Base-by-base conservation (phyloP, 2,329 filamentous ascomycete genomes). In the Venturia pyrina region DNA sequence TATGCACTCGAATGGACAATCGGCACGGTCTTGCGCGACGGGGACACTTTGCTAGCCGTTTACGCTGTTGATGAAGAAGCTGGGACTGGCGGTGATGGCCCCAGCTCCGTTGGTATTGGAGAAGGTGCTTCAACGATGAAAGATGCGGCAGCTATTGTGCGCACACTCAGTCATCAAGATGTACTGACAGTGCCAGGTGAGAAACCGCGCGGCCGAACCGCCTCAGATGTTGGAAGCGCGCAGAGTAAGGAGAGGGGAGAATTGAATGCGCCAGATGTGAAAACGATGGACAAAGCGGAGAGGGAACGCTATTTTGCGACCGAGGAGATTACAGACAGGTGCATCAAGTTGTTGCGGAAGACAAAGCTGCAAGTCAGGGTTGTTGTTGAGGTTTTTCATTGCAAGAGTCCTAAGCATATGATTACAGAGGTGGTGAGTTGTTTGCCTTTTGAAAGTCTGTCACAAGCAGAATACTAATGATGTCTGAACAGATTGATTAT, bases 1-100 rank as follows among this genome's bases (percentile, higher is more conserved):
- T 96, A 98, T 75, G 95, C 95, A 1, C 82, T 99, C 41, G 95
- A 99, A 75, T 99, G 95, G 95, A 95, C 93, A 0, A 93, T 99
- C 66, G 95, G 95, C 8, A 98, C 93, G 0, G 92, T 98, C 6
- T 81, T 99, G 40, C 86, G 95, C 62, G 93, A 98, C 71, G 95
- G 95, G 8, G 95, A 99, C 74, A 98, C 93, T 0, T 82, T 99
- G 44, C 87, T 97, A 68, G 92, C 91, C 2, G 91, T 98, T 59
- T 96, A 96, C 78, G 96, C 93, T 66, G 88, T 96, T 32, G 92
- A 97, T 70, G 93, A 98, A 74, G 93, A 98, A 69, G 76, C 74
- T 13, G 79, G 78, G 15, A 77, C 79, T 3, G 75, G 74, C 70
- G 83, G 83, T 10, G 86, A 75, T 64, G 78, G 73, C 40, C 74